Conservation (phyloP, 2,329 filamentous ascomycete genomes). For the Bipolaris bicolor region DNA sequence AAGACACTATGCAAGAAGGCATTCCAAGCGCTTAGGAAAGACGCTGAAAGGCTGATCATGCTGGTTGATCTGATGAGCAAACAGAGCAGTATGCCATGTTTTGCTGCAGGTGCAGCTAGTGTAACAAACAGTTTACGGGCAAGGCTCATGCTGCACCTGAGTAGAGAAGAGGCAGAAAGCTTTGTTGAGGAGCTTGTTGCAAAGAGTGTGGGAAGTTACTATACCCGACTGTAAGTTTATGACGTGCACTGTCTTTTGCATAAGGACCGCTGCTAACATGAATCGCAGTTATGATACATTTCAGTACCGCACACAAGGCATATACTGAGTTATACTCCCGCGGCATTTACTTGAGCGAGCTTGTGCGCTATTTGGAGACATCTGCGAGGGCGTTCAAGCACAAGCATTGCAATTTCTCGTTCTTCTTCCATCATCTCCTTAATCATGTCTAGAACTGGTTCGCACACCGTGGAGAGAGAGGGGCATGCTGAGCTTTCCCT, state of each 20-base stretch:
- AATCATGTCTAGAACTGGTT: not conserved
- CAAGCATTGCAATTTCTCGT: not conserved
- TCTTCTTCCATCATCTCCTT: not conserved
- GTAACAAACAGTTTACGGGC: slow-evolving; percentile 73
- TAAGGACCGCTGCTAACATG: slow-evolving; percentile 15
- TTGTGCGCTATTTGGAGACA: not conserved
- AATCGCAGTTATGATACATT: slow-evolving; percentile 77
- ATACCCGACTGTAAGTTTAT: slow-evolving; percentile 74
- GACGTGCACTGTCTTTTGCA: not conserved
- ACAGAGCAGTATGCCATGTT: slow-evolving; percentile 83
- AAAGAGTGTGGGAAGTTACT: slow-evolving; percentile 86
- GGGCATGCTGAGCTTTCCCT: not conserved
- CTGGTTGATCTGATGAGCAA: slow-evolving; percentile 84
- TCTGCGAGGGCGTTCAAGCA: not conserved
- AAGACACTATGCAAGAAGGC: slow-evolving; percentile 81
- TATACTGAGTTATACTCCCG: slow-evolving; percentile 64
- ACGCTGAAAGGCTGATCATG: slow-evolving; percentile 81
- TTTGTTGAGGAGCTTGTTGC: slow-evolving; percentile 83
- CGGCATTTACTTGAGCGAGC: not conserved
- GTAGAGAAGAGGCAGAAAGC: slow-evolving; percentile 78
- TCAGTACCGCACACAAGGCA: slow-evolving; percentile 86
- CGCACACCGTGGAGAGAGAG: not conserved
- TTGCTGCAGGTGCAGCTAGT: slow-evolving; percentile 73
- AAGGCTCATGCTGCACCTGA: slow-evolving; percentile 81
- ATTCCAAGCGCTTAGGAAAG: slow-evolving; percentile 79